These are phyloP conservation scores for Euphorbia pulcherrima DNA, from an alignment of 345 rosid species.

Conservation along the genomic window DNA sequence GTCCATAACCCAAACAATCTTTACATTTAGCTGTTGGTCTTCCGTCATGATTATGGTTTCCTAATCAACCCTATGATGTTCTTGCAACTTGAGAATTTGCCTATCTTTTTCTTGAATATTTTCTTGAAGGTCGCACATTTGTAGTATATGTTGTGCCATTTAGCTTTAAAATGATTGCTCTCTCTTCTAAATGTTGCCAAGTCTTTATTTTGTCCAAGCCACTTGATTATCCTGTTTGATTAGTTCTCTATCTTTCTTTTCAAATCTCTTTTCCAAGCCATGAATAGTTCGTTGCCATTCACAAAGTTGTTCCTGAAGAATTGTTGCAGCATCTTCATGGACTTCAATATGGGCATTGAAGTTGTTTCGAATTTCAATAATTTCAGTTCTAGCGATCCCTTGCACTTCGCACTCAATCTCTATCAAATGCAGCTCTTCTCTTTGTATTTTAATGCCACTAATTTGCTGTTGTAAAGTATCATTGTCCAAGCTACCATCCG, in stretches of 20 bases:
- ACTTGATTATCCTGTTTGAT: constrained; percentile 82
- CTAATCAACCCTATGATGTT: too few relatives aligned
- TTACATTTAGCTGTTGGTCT: constrained; percentile 75
- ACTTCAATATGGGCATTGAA: constrained; percentile 60
- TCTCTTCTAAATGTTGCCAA: too few relatives aligned
- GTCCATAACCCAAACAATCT: constrained; percentile 85
- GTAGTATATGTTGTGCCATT: too few relatives aligned
- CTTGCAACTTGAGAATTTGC: too few relatives aligned
- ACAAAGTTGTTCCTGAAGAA: constrained; percentile 68
- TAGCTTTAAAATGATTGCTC: too few relatives aligned
- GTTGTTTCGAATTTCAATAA: constrained; percentile 52
- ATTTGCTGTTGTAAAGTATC: constrained; percentile 65
- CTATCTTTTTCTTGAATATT: too few relatives aligned
- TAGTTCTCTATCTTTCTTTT: constrained; percentile 85
- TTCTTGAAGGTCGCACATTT: too few relatives aligned
- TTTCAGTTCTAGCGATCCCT: constrained; percentile 59
- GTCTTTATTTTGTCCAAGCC: too few relatives aligned
- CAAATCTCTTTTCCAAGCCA: constrained; percentile 73
- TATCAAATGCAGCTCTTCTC: constrained; percentile 66
- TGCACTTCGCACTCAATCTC: constrained; percentile 86
- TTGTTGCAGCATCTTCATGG: constrained; percentile 56
- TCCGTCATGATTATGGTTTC: too few relatives aligned
- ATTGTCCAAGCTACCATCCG: constrained; percentile 47
- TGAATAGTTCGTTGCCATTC: constrained; percentile 58
- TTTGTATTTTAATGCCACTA: constrained; percentile 49